A percentile compares a stretch with the other conserved stretches of the same genome.
phyloP scores from a whole-genome alignment of 768 basidiomycete genomes.

The Rhodotorula sphaerocarpa region DNA sequence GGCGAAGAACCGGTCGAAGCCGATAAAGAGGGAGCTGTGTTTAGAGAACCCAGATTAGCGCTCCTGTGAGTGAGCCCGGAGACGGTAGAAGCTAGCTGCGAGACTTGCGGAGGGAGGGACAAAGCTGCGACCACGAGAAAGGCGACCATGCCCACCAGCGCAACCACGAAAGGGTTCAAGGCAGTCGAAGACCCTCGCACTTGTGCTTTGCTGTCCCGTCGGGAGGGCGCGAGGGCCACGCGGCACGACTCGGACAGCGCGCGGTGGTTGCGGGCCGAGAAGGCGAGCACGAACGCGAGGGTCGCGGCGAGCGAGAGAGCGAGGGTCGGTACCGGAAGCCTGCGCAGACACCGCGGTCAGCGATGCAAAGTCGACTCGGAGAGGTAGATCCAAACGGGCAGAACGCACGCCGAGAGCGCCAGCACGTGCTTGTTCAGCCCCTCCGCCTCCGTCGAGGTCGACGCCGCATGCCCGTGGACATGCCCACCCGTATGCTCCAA shows the following conservation, averaged over 20 bases:
- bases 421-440: not conserved
- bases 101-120: slow-evolving; percentile 54
- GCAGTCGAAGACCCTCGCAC: not conserved
- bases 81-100: slow-evolving; percentile 6
- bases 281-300: slow-evolving; percentile 2
- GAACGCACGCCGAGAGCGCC: slow-evolving; percentile 2
- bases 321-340: not conserved
- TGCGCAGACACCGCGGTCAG: slow-evolving; percentile 14
- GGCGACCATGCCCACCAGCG: slow-evolving; percentile 53
- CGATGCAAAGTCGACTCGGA: too few relatives aligned
- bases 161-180: slow-evolving; percentile 66
- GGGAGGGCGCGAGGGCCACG: not conserved
- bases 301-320: slow-evolving; percentile 1
- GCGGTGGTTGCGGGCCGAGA: slow-evolving; percentile 1
- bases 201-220: not conserved
- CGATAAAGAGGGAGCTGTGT: slow-evolving; percentile 40
- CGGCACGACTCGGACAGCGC: too few relatives aligned
- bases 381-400: not conserved
- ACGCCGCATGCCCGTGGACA: slow-evolving; percentile 35
- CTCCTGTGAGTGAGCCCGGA: not conserved
- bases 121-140: slow-evolving; percentile 48
- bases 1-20: slow-evolving; percentile 79
- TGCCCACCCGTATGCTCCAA: slow-evolving; percentile 26
- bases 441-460: slow-evolving; percentile 33
- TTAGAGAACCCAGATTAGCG: slow-evolving; percentile 46